Evolutionary conservation across 371 early-diverging fungal species (phyloP).

Genomic region (Fennellomyces sp.): DNA sequence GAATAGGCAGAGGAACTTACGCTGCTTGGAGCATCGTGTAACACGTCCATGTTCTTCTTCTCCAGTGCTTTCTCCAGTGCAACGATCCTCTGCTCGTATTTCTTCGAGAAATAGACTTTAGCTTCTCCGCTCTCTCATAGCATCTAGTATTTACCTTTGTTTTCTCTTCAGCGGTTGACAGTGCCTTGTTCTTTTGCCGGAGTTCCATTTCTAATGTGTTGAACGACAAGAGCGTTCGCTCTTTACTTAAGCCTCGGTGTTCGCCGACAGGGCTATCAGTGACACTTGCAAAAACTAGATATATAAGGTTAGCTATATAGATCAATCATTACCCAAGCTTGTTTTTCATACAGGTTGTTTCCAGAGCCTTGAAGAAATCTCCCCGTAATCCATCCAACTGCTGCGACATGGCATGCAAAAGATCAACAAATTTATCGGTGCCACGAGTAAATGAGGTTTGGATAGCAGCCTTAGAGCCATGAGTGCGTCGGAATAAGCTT

Average conservation of each 20-base stretch:
- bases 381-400: constrained; percentile 62
- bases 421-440: constrained; percentile 28
- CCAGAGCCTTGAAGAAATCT: constrained; percentile 63
- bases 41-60: constrained; percentile 11
- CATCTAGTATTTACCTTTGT: constrained; percentile 25
- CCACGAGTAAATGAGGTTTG: constrained; percentile 1
- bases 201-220: constrained; percentile 17
- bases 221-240: background rate
- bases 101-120: constrained; percentile 12
- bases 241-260: background rate
- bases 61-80: constrained; percentile 47
- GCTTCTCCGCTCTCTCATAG: background rate
- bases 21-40: background rate
- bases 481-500: background rate
- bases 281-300: background rate
- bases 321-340: background rate
- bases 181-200: constrained; percentile 39
- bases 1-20: constrained; percentile 22
- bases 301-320: constrained; percentile 1
- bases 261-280: constrained; percentile 5
- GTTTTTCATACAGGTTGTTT: constrained; percentile 34
- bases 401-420: constrained; percentile 40
- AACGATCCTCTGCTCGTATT: constrained; percentile 49
- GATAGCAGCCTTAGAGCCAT: background rate
- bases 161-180: constrained; percentile 30